phyloP scores from a whole-genome alignment of 2,329 filamentous ascomycete species.

The Venturia pyrina region DNA sequence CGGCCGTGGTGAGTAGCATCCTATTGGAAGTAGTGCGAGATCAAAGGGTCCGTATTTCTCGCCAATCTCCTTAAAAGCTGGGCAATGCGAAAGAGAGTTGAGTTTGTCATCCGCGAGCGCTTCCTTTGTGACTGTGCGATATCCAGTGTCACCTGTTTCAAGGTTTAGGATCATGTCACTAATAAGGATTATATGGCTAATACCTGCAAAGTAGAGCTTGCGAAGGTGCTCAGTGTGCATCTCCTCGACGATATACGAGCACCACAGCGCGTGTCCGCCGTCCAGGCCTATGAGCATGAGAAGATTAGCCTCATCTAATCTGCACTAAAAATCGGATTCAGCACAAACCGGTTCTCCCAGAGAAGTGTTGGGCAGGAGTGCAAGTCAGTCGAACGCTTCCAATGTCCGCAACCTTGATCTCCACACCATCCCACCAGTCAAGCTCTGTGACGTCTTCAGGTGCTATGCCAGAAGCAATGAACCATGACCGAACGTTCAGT shows the following conservation, averaged over 20 bases:
- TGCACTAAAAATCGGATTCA: background rate
- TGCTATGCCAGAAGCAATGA: constrained; percentile 27
- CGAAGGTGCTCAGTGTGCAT: background rate
- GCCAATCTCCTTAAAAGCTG: constrained; percentile 39
- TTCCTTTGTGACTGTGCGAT: constrained; percentile 28
- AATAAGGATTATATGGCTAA: background rate
- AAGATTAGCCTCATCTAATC: constrained; percentile 19
- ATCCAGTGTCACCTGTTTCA: constrained; percentile 36
- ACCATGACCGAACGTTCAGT: constrained; percentile 29
- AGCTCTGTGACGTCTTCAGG: constrained; percentile 34
- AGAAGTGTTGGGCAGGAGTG: constrained; percentile 39
- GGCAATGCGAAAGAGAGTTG: constrained; percentile 32
- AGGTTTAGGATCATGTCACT: no score
- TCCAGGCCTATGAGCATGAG: constrained; percentile 17
- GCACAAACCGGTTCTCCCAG: constrained; percentile 26
- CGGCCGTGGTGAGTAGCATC: constrained; percentile 35
- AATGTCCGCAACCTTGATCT: constrained; percentile 23
- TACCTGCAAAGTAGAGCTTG: constrained; percentile 33
- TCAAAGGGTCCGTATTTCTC: constrained; percentile 38
- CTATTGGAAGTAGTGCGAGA: constrained; percentile 39
- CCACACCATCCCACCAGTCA: constrained; percentile 41
- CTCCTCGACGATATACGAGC: constrained; percentile 35
- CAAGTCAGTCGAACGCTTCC: constrained; percentile 34
- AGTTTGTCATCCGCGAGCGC: constrained; percentile 19
- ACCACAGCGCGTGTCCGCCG: constrained; percentile 34